Conservation (phyloP, 441 rosid species). For the Theobroma grandiflorum region DNA sequence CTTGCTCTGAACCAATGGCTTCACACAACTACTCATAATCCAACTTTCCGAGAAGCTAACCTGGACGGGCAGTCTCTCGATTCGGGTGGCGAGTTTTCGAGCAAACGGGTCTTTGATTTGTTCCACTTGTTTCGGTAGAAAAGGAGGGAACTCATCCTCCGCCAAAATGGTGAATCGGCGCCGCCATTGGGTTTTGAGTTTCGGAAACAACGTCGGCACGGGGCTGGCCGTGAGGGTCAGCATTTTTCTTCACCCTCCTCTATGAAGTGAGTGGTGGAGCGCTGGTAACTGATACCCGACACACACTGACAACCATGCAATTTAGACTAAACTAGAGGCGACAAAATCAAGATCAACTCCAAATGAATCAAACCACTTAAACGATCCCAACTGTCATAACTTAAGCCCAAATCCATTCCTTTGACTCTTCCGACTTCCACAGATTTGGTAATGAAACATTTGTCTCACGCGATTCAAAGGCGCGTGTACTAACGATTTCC, state of each 20-base stretch:
- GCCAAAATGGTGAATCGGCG: conserved; percentile 36
- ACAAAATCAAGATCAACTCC: too few species aligned
- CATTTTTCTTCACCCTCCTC: conserved; percentile 31
- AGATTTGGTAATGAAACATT: background rate
- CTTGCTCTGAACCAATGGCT: conserved; percentile 46
- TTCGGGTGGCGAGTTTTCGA: conserved; percentile 75
- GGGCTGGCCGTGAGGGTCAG: conserved; percentile 35
- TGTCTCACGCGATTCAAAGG: background rate
- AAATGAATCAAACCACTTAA: too few species aligned
- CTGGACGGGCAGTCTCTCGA: conserved; percentile 81
- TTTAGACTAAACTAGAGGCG: background rate
- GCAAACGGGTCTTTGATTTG: conserved; percentile 71
- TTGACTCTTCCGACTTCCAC: too few species aligned
- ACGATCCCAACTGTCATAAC: too few species aligned
- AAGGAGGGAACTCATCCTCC: conserved; percentile 54
- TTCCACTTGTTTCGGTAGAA: conserved; percentile 73
- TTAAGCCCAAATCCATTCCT: too few species aligned
- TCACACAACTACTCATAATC: conserved; percentile 74
- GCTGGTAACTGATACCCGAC: background rate
- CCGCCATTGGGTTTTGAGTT: conserved; percentile 27
- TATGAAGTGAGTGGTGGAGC: conserved; percentile 15
- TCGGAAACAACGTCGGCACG: conserved; percentile 22
- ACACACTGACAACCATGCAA: background rate
- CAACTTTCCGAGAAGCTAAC: conserved; percentile 42
- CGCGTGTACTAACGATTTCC: background rate